phyloP scores from a whole-genome alignment of 1,284 basidiomycete species.

The Spongiforma sp. region DNA sequence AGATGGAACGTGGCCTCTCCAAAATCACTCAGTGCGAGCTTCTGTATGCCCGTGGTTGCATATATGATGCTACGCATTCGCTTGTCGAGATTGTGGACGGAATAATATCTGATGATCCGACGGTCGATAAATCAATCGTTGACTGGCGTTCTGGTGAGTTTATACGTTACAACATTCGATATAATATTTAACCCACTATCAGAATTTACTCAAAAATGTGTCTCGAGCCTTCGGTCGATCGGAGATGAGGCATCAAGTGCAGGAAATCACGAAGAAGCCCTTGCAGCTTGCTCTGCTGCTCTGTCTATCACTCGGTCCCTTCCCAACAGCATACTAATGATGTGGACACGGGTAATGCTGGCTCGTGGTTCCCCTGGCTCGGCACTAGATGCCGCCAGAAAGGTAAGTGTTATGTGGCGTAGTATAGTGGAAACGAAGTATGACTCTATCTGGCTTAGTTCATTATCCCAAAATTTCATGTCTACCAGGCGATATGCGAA shows the following conservation, averaged over 20 bases:
- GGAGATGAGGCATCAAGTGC: neutral
- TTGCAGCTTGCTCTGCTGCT: neutral
- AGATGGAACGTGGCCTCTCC: too few relatives aligned
- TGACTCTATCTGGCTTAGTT: neutral
- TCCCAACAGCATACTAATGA: neutral
- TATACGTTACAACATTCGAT: neutral
- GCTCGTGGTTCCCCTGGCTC: neutral
- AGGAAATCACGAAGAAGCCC: neutral
- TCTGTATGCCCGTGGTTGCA: neutral
- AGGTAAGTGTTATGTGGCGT: neutral
- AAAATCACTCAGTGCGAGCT: neutral
- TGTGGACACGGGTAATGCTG: neutral
- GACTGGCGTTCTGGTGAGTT: neutral
- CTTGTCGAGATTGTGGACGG: neutral
- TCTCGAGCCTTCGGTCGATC: neutral
- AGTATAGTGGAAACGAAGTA: neutral
- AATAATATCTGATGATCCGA: neutral
- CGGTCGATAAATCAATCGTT: neutral
- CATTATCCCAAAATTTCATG: neutral
- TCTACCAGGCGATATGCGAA: neutral
- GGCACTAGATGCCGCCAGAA: neutral
- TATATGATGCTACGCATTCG: neutral
- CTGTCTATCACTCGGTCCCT: neutral
- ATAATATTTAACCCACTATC: neutral
- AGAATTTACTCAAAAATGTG: neutral